Base-by-base conservation (phyloP, 805 yeast species). In the Dipodascus geniculatus region DNA sequence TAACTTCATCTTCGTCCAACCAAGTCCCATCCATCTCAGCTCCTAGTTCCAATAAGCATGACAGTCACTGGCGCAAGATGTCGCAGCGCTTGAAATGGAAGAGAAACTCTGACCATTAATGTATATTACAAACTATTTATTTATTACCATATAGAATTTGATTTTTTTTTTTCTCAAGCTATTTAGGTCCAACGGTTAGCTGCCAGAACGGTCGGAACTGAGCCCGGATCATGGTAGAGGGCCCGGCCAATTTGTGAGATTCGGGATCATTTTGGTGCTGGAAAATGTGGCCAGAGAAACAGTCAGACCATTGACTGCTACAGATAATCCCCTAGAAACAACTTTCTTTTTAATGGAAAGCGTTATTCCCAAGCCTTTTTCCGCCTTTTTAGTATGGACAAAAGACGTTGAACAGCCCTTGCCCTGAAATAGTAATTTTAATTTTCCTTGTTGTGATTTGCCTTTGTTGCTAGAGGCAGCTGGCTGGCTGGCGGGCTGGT, bases 1-100 rank as follows among this genome's bases (percentile, higher is more conserved):
- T n/a, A n/a, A n/a, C n/a, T n/a, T n/a, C n/a, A n/a, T n/a, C n/a
- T n/a, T n/a, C n/a, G n/a, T n/a, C n/a, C n/a, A n/a, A n/a, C n/a
- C n/a, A n/a, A n/a, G n/a, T n/a, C n/a, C n/a, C n/a, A n/a, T n/a
- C n/a, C n/a, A n/a, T n/a, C n/a, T n/a, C n/a, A n/a, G n/a, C n/a
- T n/a, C n/a, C 24, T 47, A 11, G 23, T 47, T 22, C 31, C 31
- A 47, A 47, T 8, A 4, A 14, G 49, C 49, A 47, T 22, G 19
- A 22, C n/a, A 38, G 44, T 47, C 24, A 47, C 49, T 47, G 49
- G 49, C 49, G 49, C 24, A 47, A 47, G n/a, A 47, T 47, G 49
- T 47, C 49, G 9, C 24, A 47, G n/a, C 49, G 49, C n/a, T 17
- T 47, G 19, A 47, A 47, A 47, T 47, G 49, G 49, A 38, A 38